Evolutionary conservation across 108 stramenopile genomes (phyloP).

Genomic region (Nannochloropsis gaditana): DNA sequence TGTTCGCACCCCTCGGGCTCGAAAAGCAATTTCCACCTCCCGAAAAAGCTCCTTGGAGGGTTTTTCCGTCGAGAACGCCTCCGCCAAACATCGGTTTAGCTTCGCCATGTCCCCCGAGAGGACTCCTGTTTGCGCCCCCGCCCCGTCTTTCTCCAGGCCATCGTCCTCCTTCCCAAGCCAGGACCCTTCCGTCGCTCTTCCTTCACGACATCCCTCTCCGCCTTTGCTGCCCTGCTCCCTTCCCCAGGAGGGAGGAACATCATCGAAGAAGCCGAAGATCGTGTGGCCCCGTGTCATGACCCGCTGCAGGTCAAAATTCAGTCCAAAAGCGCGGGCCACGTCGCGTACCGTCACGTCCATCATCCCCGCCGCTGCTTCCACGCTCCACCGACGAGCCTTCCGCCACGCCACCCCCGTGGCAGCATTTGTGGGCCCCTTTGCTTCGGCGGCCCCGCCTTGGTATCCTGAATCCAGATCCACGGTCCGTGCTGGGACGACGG

Average conservation of each 20-base stretch:
- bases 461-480: no score
- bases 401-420: background rate
- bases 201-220: background rate
- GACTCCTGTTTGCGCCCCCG: background rate
- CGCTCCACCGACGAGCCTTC: background rate
- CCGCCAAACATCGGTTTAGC: slow-evolving; percentile 1
- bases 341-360: background rate
- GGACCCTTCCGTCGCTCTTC: background rate
- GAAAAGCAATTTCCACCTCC: background rate
- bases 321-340: background rate
- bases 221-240: background rate
- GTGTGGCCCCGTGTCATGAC: background rate
- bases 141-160: background rate
- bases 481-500: no score
- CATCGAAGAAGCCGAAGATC: background rate
- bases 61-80: slow-evolving; percentile 6
- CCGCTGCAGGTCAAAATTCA: slow-evolving; percentile 9
- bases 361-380: background rate
- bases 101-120: background rate
- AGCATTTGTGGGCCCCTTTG: no score
- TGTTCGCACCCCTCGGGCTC: background rate
- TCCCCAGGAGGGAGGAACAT: background rate
- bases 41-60: background rate
- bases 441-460: no score
- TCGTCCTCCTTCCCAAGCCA: background rate